Conservation (phyloP, 2,329 filamentous ascomycete species). For the Lachnellula occidentalis region DNA sequence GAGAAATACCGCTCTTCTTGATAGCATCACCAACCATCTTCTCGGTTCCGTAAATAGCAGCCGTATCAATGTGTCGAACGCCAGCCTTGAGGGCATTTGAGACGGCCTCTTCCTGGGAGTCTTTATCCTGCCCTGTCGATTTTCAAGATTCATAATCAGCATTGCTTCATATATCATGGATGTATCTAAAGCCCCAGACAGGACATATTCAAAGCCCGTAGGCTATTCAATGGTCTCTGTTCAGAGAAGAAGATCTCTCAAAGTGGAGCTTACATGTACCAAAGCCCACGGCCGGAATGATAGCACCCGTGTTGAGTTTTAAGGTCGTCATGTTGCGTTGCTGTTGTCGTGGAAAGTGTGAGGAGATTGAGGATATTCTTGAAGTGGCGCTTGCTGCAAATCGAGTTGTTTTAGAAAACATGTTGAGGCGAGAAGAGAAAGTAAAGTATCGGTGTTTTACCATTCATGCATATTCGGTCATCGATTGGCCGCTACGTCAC, state of each 20-base stretch:
- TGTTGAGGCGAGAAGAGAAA: slow-evolving; percentile 1
- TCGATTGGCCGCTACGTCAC: too few species aligned
- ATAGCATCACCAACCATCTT: slow-evolving; percentile 40
- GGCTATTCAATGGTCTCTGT: too few species aligned
- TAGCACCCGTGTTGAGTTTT: slow-evolving; percentile 37
- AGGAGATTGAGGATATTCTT: slow-evolving; percentile 16
- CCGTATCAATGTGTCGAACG: slow-evolving; percentile 41
- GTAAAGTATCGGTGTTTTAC: too few species aligned
- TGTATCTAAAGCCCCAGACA: too few species aligned
- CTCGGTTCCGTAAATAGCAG: slow-evolving; percentile 40
- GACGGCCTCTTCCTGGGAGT: slow-evolving; percentile 40
- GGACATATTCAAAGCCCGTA: too few species aligned
- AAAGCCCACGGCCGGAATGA: slow-evolving; percentile 38
- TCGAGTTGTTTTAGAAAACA: slow-evolving; percentile 14
- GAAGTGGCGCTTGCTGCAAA: slow-evolving; percentile 9
- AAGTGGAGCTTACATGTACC: slow-evolving; percentile 31
- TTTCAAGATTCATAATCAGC: too few species aligned
- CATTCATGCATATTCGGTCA: too few species aligned
- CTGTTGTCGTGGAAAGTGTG: slow-evolving; percentile 15
- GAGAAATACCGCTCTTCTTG: slow-evolving; percentile 34
- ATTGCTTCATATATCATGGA: too few species aligned
- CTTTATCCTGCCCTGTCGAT: slow-evolving; percentile 33
- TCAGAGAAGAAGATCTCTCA: too few species aligned
- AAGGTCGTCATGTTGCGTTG: slow-evolving; percentile 16
- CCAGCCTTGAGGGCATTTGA: slow-evolving; percentile 38